These are phyloP conservation scores for Anisodus tanguticus DNA, from an alignment of 257 asterid species.

Conservation along the genomic window DNA sequence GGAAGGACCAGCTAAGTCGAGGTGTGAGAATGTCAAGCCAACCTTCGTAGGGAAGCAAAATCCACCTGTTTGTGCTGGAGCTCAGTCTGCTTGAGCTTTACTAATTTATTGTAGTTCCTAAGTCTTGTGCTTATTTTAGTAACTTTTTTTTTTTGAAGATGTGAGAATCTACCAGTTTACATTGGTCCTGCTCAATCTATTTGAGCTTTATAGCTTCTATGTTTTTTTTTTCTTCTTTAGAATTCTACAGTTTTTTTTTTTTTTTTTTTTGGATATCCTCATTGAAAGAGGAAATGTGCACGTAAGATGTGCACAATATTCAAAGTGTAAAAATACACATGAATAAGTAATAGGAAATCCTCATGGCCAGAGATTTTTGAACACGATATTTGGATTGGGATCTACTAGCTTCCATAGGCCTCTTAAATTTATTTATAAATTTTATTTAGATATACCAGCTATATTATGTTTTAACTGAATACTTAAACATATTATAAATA, in stretches of 20 bases:
- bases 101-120: background rate
- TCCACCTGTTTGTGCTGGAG: constrained; percentile 39
- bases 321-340: constrained; percentile 19
- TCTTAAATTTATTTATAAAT: no score
- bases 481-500: no score
- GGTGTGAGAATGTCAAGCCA: constrained; percentile 47
- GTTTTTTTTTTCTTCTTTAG: background rate
- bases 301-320: background rate
- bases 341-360: background rate
- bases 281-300: background rate
- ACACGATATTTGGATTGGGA: no score
- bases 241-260: background rate
- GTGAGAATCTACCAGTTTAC: background rate
- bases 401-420: no score
- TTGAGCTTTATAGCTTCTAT: background rate
- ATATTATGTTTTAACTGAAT: no score
- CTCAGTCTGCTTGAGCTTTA: background rate
- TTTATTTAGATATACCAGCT: no score
- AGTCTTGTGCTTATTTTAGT: background rate
- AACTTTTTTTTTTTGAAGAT: background rate
- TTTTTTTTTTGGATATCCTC: background rate
- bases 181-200: background rate
- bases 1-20: constrained; percentile 40
- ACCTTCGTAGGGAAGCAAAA: constrained; percentile 33
- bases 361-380: no score